phyloP scores from a whole-genome alignment of 2,329 filamentous ascomycete species.

The Penicillium frequentans region DNA sequence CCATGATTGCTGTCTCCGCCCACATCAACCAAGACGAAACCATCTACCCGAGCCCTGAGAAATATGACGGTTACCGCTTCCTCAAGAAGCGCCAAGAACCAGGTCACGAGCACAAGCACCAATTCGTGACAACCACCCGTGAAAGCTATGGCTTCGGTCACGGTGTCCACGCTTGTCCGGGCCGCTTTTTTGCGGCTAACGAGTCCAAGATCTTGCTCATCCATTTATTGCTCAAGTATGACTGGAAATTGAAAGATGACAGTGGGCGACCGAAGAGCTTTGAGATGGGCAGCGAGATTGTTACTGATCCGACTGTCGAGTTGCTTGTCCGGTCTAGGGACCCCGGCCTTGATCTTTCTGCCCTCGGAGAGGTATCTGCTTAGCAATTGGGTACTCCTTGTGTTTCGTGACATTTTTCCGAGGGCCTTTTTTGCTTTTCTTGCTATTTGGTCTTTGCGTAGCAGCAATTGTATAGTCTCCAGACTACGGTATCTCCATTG shows the following conservation, averaged over 20 bases:
- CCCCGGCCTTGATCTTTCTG: constrained; percentile 26
- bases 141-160: constrained; percentile 39
- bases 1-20: constrained; percentile 24
- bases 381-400: not conserved
- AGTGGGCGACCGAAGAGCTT: constrained; percentile 41
- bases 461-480: not conserved
- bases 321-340: constrained; percentile 27
- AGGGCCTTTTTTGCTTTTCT: not conserved
- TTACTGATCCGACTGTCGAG: constrained; percentile 31
- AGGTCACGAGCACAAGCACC: constrained; percentile 30
- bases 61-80: constrained; percentile 37
- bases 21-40: constrained; percentile 29
- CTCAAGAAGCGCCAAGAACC: constrained; percentile 31
- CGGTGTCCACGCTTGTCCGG: constrained; percentile 46
- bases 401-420: not conserved
- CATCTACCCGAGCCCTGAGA: constrained; percentile 27
- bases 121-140: constrained; percentile 31
- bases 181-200: constrained; percentile 58
- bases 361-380: constrained; percentile 14
- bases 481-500: no score
- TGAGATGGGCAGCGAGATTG: constrained; percentile 49
- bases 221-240: constrained; percentile 55
- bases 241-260: constrained; percentile 45
- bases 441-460: not conserved
- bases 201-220: constrained; percentile 58